These are phyloP conservation scores for Pichia sp. DNA, from an alignment of 1,139 yeast species.

Conservation along the genomic window DNA sequence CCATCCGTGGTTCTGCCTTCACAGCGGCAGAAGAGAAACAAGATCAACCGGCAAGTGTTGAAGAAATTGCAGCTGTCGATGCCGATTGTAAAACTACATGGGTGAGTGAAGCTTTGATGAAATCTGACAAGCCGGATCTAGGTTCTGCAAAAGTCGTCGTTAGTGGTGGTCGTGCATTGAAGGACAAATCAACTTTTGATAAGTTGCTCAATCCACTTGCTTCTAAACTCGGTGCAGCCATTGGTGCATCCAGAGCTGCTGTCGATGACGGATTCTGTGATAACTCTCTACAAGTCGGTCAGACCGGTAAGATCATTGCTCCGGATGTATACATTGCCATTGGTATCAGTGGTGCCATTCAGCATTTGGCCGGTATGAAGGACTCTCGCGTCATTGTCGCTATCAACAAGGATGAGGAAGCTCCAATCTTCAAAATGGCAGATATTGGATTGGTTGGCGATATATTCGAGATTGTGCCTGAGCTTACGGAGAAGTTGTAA, in stretches of 20 bases:
- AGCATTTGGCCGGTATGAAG: slow-evolving; percentile 98
- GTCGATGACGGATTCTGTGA: slow-evolving; percentile 96
- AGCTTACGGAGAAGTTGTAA: slow-evolving; percentile 66
- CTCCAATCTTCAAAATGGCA: slow-evolving; percentile 88
- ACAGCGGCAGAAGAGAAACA: slow-evolving; percentile 44
- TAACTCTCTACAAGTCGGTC: slow-evolving; percentile 97
- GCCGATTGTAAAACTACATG: slow-evolving; percentile 41
- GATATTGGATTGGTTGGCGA: slow-evolving; percentile 91
- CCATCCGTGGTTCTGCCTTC: slow-evolving; percentile 84
- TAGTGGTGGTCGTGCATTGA: slow-evolving; percentile 92
- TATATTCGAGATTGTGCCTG: slow-evolving; percentile 77
- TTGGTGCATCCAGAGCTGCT: slow-evolving; percentile 98
- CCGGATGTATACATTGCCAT: slow-evolving; percentile 91
- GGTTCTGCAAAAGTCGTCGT: slow-evolving; percentile 76
- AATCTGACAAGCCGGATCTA: slow-evolving; percentile 87
- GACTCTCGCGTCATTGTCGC: slow-evolving; percentile 93
- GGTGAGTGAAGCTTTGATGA: slow-evolving; percentile 64
- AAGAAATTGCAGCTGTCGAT: slow-evolving; percentile 38
- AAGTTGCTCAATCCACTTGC: slow-evolving; percentile 77
- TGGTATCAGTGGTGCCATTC: slow-evolving; percentile 96
- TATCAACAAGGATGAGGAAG: slow-evolving; percentile 88
- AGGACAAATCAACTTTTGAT: slow-evolving; percentile 84
- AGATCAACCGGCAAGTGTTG: slow-evolving; percentile 33
- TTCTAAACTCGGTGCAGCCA: slow-evolving; percentile 77
- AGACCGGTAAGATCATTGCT: slow-evolving; percentile 96